Evolutionary conservation across 2,329 filamentous ascomycete genomes (phyloP).

Genomic region (Lecanosticta acicola): DNA sequence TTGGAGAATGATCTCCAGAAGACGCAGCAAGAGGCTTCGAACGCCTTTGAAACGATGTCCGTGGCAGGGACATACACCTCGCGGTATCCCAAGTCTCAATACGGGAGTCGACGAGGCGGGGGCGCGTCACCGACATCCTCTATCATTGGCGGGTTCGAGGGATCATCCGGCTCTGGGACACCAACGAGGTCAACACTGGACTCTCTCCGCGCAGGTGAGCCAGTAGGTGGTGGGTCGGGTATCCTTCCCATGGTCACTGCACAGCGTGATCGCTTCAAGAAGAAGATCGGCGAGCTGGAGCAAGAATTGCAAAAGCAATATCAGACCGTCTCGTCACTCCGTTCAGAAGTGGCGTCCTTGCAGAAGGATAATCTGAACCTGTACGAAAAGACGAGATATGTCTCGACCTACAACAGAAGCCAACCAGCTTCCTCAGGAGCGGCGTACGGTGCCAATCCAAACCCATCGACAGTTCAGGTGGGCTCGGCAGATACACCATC

Average conservation of each 20-base stretch:
- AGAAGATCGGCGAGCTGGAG: conserved; percentile 86
- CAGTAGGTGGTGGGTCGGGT: conserved; percentile 63
- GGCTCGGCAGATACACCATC: conserved; percentile 52
- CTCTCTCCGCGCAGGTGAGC: conserved; percentile 58
- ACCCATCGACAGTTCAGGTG: conserved; percentile 64
- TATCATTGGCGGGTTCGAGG: conserved; percentile 94
- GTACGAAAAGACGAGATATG: conserved; percentile 96
- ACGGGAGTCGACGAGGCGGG: conserved; percentile 57
- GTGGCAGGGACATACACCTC: conserved; percentile 87
- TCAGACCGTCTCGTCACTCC: conserved; percentile 72
- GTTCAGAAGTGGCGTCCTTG: conserved; percentile 83
- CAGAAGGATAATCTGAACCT: conserved; percentile 95
- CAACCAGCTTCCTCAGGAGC: conserved; percentile 59
- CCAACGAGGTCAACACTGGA: conserved; percentile 45
- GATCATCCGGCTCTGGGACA: conserved; percentile 34
- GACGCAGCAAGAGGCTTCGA: conserved; percentile 77
- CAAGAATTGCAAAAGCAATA: conserved; percentile 82
- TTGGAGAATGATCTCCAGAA: conserved; percentile 86
- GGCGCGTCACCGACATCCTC: conserved; percentile 88
- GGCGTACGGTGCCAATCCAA: conserved; percentile 59
- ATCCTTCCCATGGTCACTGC: conserved; percentile 98
- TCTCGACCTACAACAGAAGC: conserved; percentile 82
- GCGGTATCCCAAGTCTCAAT: conserved; percentile 63
- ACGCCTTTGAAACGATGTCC: conserved; percentile 82
- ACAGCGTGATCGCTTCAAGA: conserved; percentile 96